A percentile compares a stretch with the other conserved stretches of the same genome.
phyloP scores from a whole-genome alignment of 352 stramenopile genomes.

The Globisporangium okanoganense region DNA sequence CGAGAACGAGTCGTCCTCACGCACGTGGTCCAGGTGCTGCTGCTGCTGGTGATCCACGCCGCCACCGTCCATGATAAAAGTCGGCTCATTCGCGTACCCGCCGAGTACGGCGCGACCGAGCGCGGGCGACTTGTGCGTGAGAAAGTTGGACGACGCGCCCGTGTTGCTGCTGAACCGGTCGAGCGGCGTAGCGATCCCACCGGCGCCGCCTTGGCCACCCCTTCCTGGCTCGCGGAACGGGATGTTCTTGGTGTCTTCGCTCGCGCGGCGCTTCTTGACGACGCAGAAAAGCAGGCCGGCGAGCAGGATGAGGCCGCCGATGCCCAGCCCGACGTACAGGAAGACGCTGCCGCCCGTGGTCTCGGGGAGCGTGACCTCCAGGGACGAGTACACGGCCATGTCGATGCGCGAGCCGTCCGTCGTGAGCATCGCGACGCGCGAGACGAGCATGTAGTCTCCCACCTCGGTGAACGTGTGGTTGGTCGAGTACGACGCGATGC shows the following conservation, averaged over 20 bases:
- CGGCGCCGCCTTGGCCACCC: slow-evolving; percentile 5
- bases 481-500: slow-evolving; percentile 44
- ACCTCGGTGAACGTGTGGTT: slow-evolving; percentile 54
- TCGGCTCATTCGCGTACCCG: slow-evolving; percentile 25
- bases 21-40: slow-evolving; percentile 17
- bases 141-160: slow-evolving; percentile 53
- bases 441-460: slow-evolving; percentile 67
- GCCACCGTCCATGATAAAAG: slow-evolving; percentile 37
- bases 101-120: slow-evolving; percentile 26
- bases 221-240: slow-evolving; percentile 60
- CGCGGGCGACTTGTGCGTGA: slow-evolving; percentile 54
- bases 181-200: slow-evolving; percentile 17
- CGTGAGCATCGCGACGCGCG: slow-evolving; percentile 64
- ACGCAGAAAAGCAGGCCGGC: slow-evolving; percentile 63
- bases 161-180: slow-evolving; percentile 54
- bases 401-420: slow-evolving; percentile 70
- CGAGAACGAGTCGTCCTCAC: slow-evolving; percentile 55
- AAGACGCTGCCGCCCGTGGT: slow-evolving; percentile 49
- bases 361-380: slow-evolving; percentile 49
- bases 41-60: slow-evolving; percentile 23
- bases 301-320: slow-evolving; percentile 62
- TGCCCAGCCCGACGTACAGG: slow-evolving; percentile 68
- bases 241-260: slow-evolving; percentile 65
- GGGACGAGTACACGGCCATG: slow-evolving; percentile 77
- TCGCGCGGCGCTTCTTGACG: slow-evolving; percentile 57